phyloP scores from a whole-genome alignment of 306 rosid species.

The Casuarina cunninghamiana region DNA sequence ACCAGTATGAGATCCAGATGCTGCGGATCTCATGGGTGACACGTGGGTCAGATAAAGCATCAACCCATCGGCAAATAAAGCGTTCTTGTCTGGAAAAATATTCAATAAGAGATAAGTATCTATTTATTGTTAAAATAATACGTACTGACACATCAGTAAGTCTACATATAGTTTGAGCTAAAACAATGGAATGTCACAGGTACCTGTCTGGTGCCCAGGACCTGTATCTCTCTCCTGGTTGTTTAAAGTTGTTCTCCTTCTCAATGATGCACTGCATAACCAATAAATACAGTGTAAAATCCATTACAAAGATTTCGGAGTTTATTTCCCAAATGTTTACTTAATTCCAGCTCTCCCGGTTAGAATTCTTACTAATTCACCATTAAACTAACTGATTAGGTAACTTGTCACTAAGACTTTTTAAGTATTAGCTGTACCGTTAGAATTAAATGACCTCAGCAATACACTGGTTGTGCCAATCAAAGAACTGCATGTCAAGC shows the following conservation, averaged over 20 bases:
- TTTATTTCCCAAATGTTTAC: neutral
- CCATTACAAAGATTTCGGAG: neutral
- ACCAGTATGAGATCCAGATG: conserved; percentile 82
- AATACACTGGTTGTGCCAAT: neutral
- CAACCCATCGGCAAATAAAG: conserved; percentile 65
- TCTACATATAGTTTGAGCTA: neutral
- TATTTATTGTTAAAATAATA: conserved; percentile 3
- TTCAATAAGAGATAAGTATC: conserved; percentile 12
- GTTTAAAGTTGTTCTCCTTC: conserved; percentile 90
- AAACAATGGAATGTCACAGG: conserved; percentile 1
- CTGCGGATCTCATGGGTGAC: conserved; percentile 89
- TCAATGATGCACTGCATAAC: conserved; percentile 57
- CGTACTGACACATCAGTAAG: neutral
- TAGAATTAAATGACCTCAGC: neutral
- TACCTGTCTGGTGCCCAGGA: conserved; percentile 85
- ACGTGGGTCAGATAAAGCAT: conserved; percentile 71
- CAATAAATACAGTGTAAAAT: conserved; percentile 14
- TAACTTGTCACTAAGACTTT: too few species aligned
- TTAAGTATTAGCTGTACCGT: neutral
- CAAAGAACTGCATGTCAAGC: neutral
- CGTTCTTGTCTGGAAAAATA: conserved; percentile 74
- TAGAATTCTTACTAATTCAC: too few species aligned
- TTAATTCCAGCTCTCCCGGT: neutral
- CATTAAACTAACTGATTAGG: too few species aligned
- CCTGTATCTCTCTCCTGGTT: conserved; percentile 93